phyloP scores from a whole-genome alignment of 2,329 filamentous ascomycete species.

The Chaetomiaceae sp. region DNA sequence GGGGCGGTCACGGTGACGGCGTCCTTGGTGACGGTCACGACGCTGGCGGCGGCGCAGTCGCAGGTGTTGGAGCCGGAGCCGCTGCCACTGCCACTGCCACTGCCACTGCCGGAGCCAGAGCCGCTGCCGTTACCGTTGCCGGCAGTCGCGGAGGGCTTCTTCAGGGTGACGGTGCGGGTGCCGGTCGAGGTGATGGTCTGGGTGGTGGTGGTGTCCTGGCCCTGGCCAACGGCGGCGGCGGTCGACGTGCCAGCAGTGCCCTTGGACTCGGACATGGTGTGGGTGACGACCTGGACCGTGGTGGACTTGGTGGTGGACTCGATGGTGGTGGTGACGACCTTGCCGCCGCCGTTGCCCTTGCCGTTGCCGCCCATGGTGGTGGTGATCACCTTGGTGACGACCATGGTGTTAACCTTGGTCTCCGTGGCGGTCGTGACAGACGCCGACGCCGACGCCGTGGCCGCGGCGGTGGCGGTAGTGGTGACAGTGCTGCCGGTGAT shows the following conservation, averaged over 20 bases:
- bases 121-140: slow-evolving; percentile 11
- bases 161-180: slow-evolving; percentile 28
- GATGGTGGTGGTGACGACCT: slow-evolving; percentile 27
- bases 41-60: slow-evolving; percentile 5
- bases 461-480: slow-evolving; percentile 6
- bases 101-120: slow-evolving; percentile 6
- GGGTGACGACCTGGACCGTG: slow-evolving; percentile 24
- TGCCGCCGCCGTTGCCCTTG: slow-evolving; percentile 12
- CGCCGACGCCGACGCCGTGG: slow-evolving; percentile 8
- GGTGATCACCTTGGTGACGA: slow-evolving; percentile 24
- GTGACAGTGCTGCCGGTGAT: slow-evolving; percentile 34
- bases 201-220: slow-evolving; percentile 23
- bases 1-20: slow-evolving; percentile 21
- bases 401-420: slow-evolving; percentile 23
- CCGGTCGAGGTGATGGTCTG: slow-evolving; percentile 27
- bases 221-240: slow-evolving; percentile 12
- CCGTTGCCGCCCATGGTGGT: slow-evolving; percentile 25
- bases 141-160: slow-evolving; percentile 10
- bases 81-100: slow-evolving; percentile 5
- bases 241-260: neutral
- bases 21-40: slow-evolving; percentile 15
- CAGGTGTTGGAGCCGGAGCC: neutral
- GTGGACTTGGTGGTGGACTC: slow-evolving; percentile 27
- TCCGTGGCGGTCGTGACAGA: slow-evolving; percentile 15
- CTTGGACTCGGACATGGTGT: neutral